Base-by-base conservation (phyloP, 2,329 filamentous ascomycete species). In the Trichoderma atroviride region DNA sequence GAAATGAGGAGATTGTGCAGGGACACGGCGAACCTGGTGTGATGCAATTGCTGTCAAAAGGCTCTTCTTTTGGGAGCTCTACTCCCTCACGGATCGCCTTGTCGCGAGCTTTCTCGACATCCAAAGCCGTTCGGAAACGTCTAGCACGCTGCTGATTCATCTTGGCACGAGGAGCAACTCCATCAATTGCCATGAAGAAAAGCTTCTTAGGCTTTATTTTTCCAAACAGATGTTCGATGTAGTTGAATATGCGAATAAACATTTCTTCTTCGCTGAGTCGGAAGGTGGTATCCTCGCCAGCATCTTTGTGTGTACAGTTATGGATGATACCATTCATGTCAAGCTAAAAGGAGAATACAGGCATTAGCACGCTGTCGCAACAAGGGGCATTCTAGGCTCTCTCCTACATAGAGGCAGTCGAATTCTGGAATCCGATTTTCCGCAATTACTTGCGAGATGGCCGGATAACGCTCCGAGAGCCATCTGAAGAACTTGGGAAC, bases 271-370 rank as follows among this genome's bases (percentile, higher is more conserved):
- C 96, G 69, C 91, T 95, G 82, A 98, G 90, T 68, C 96, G 93
- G 77, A 96, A 96, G 1, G 93, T 93, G 4, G 94, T 89, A 78
- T 95, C 94, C 78, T 96, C 94, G 67, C 81, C 82, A 29, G 93
- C 91, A 82, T 99, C 95, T 78, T 96, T 97, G 83, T 99, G 96
- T 69, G 96, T 99, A 81, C 96, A 99, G 81, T 99, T 99, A 82
- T 99, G 95, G 77, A 99, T 99, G 80, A 99, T 99, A 74, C 96
- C 96, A 82, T 99, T 99, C 96, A 99, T 99, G 78, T 96, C 93
- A 75, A 96, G 86, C 89, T 91, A 79, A 31, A 66, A 59, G n/a
- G 22, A 52, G 29, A 19, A 16, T 16, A 19, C 59, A 37, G 58
- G 22, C 29, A 22, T 66, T 37, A 67, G 64, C 40, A 52, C 22